Evolutionary conservation across 306 rosid genomes (phyloP).

Genomic region (Gillenia trifoliata): DNA sequence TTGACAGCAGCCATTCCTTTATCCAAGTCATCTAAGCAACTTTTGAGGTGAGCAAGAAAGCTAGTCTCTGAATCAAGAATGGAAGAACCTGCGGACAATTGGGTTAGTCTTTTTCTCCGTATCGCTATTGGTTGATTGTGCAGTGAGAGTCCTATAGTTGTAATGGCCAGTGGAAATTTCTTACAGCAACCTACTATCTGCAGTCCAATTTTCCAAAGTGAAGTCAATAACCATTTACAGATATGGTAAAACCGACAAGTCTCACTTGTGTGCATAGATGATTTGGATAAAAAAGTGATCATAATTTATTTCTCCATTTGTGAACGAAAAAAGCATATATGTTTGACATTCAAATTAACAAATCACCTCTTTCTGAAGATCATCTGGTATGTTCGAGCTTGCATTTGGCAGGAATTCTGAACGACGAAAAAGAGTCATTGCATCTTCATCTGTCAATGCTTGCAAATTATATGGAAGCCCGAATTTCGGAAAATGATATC

Average conservation of each 20-base stretch:
- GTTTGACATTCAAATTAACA: slow-evolving; percentile 4
- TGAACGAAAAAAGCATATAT: not conserved
- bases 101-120: slow-evolving; percentile 20
- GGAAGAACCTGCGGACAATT: slow-evolving; percentile 23
- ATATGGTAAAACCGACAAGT: not conserved
- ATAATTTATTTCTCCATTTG: not conserved
- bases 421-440: slow-evolving; percentile 27
- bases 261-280: not conserved
- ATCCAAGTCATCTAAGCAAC: slow-evolving; percentile 27
- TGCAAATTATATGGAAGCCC: slow-evolving; percentile 16
- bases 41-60: slow-evolving; percentile 33
- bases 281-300: not conserved
- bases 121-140: not conserved
- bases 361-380: slow-evolving; percentile 37
- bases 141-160: slow-evolving; percentile 33
- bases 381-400: slow-evolving; percentile 10
- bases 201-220: slow-evolving; percentile 6
- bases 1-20: slow-evolving; percentile 5
- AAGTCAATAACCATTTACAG: not conserved
- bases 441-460: slow-evolving; percentile 29
- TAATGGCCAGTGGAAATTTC: slow-evolving; percentile 45
- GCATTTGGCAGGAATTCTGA: slow-evolving; percentile 25
- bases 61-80: slow-evolving; percentile 15
- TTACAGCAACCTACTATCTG: slow-evolving; percentile 45
- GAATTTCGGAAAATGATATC: slow-evolving; percentile 21